Base-by-base conservation (phyloP, 1,284 basidiomycete genomes). In the Erythrobasidium hasegawianum region DNA sequence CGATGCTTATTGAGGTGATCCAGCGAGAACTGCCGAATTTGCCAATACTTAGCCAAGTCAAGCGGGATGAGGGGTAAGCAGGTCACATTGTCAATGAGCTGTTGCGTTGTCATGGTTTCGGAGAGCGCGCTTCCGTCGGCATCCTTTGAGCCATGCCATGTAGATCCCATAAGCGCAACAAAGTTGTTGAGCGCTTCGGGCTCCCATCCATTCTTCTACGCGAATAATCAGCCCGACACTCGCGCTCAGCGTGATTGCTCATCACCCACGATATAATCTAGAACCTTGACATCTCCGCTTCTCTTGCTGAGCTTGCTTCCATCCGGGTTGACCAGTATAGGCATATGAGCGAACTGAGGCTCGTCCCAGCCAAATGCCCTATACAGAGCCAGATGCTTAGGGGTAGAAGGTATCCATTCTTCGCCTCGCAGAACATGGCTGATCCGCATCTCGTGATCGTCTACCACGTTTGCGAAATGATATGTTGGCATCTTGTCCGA, bases 321-420 rank as follows among this genome's bases (percentile, higher is more conserved):
- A 75, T 97, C 91, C 0, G 86, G 80, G 74, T 97, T 97, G 40
- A 96, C 81, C 0, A 98, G 80, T 38, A 98, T 82, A 0, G 95
- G 95, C 2, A 99, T 80, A 76, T 98, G 96, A 0, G 87, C 95
- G 71, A 94, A 98, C 67, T 84, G 76, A 0, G 96, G 96, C 0
- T 88, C 83, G 2, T 79, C 72, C 53, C 91, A 80, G 0, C 82
- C 84, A 7, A 99, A 83, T 2, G 87, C 86, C 2, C 86, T 81
- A 75, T 97, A 98, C 14, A 99, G 79, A 72, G 90, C 87, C 13
- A 97, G 82, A 76, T 99, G 95, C 43, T 96, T 84, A 0, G 92
- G 89, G n/a, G 95, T 82, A 0, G 92, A 96, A 0, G 92, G 88
- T 0, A 97, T 81, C 96, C 96, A 98, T 83, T 98, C 95, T 87